Conservation (phyloP, 495 filamentous ascomycete genomes). For the Symbiotaphrina buchneri region DNA sequence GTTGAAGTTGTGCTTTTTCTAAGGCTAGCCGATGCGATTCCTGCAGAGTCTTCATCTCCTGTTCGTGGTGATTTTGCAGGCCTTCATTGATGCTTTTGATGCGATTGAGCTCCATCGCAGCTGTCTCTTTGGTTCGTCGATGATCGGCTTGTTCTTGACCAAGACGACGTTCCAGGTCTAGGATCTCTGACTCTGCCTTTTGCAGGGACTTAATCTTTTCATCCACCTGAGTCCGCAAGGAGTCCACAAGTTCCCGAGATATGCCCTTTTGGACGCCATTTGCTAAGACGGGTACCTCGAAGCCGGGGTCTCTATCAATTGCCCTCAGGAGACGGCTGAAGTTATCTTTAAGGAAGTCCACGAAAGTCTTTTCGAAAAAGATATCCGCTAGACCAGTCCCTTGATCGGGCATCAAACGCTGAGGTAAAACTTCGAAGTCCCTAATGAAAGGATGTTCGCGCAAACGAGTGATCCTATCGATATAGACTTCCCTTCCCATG, state of each 20-base stretch:
- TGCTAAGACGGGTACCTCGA: conserved; percentile 57
- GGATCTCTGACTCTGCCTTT: conserved; percentile 38
- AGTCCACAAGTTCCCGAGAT: conserved; percentile 65
- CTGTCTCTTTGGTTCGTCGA: conserved; percentile 45
- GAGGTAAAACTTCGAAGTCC: conserved; percentile 75
- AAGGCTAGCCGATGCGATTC: conserved; percentile 9
- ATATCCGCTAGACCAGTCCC: conserved; percentile 53
- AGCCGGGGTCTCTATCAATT: conserved; percentile 75
- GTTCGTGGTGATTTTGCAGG: conserved; percentile 46
- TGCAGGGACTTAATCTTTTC: conserved; percentile 46
- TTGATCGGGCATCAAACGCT: conserved; percentile 30
- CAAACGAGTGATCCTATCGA: conserved; percentile 61
- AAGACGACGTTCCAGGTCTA: conserved; percentile 45
- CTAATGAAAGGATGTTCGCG: conserved; percentile 64
- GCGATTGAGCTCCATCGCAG: conserved; percentile 34
- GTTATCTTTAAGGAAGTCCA: conserved; percentile 91
- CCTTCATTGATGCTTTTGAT: conserved; percentile 45
- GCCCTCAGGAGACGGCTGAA: conserved; percentile 69
- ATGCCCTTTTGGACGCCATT: conserved; percentile 68
- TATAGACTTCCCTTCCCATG: conserved; percentile 72
- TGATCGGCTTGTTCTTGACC: conserved; percentile 60
- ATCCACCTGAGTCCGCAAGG: conserved; percentile 52
- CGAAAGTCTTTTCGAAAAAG: conserved; percentile 65
- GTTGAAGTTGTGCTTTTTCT: conserved; percentile 21
- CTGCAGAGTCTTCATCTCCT: conserved; percentile 17